Base-by-base conservation (phyloP, 306 rosid species). In the Boehmeria nivea region DNA sequence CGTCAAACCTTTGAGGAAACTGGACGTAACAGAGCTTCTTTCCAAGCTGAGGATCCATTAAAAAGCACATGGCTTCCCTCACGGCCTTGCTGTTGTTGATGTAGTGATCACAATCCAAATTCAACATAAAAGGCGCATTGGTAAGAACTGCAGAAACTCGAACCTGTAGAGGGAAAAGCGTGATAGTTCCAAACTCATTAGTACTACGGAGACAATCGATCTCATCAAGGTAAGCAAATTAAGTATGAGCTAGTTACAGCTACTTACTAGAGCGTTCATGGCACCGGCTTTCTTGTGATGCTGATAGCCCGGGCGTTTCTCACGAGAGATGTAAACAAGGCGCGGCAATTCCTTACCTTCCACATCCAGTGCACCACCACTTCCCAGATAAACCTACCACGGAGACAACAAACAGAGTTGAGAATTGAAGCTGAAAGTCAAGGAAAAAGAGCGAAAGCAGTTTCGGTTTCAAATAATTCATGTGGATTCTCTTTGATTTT, bases 81-180 rank as follows among this genome's bases (percentile, higher is more conserved):
- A 87, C 54, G 54, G 85, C 94, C 83, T 83, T 85, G 82, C 95
- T 83, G 55, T 87, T 87, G 60, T 93, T 93, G 77, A 93, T 77
- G 84, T 87, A 93, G 78, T 93, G 99, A 50, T 91, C 99, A 76
- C 96, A 93, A 65, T 93, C 99, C 69, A 93, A 61, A 83, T 93
- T 87, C 76, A 93, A 66, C 72, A 88, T 79, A 74, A 93, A 93
- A 36, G 99, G 96, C 50, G 99, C 94, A 75, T 93, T 93, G 48
- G 89, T 81, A 43, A 93, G 96, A 70, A 87, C 95, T 10, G 94
- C 96, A 50, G 99, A 87, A 59, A 87, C 99, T 67, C 95, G 93
- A 68, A 83, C 84, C 99, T 91, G 49, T 58, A 25, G 15, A 55
- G 62, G 66, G 71, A 51, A 70, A n/a, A 3, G 34, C 5, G 5